Evolutionary conservation across 2,329 filamentous ascomycete genomes (phyloP), one percentile per base, ranked within the genome.

Genomic region (Allantophomopsis cytisporea): DNA sequence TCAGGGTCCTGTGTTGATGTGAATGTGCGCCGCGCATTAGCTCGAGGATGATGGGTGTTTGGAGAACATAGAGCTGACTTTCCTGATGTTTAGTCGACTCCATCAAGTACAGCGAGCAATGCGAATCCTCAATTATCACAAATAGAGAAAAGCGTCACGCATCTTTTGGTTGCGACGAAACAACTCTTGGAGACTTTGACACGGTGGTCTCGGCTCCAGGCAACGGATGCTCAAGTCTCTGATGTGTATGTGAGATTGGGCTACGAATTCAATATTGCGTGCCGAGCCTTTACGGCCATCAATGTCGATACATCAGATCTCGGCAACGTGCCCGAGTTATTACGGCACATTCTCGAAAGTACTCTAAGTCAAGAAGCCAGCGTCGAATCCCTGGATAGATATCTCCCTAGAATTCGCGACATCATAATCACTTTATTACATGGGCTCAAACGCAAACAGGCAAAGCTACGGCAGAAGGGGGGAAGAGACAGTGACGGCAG

Each of bases 211-310:
- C 84, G 89, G 41, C 82, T 84, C 45, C 80, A 83, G 52, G 88
- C 91, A 40, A 88, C 86, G 46, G 91, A 98, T 62, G 83, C 81
- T 45, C 85, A 96, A 58, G 91, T 98, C 43, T 96, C 91, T 11
- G 91, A 98, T 59, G 91, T 98, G 51, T 98, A 98, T 57, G 91
- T 98, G 44, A 82, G 91, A 44, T 67, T 98, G 45, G 91, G 91
- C 36, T 98, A 98, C 62, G 91, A 98, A 62, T 98, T 98, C 71
- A 98, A 98, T 62, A 91, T 98, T 66, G 91, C 91, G 20, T 96
- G 89, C 60, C 82, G 91, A 41, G 89, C 91, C 45, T 98, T 98
- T 62, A 86, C 85, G 53, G 86, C 88, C 42, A 98, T 98, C 54
- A 91, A 93, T 45, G 91, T 98, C 46, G 91, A 98, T 54, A 95